phyloP scores from a whole-genome alignment of 2,329 filamentous ascomycete genomes.

The Coniochaeta sp. region DNA sequence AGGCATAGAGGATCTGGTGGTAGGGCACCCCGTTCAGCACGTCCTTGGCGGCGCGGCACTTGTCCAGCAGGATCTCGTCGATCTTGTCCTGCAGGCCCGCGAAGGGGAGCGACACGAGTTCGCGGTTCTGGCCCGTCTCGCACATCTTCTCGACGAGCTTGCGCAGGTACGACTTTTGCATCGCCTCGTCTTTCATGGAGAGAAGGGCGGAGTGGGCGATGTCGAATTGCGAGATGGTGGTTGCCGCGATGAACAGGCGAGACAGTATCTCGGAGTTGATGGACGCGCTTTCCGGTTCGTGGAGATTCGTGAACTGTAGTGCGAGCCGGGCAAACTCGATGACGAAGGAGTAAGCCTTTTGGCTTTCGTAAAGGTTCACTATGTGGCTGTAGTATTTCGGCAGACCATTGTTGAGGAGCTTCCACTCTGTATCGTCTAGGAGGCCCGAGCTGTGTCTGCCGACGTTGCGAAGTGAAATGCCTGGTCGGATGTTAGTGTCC shows the following conservation, averaged over 20 bases:
- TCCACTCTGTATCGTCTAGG: slow-evolving; percentile 69
- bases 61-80: slow-evolving; percentile 67
- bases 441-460: slow-evolving; percentile 56
- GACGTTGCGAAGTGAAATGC: slow-evolving; percentile 35
- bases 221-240: slow-evolving; percentile 73
- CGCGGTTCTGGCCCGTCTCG: slow-evolving; percentile 55
- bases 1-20: slow-evolving; percentile 85
- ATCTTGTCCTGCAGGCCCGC: slow-evolving; percentile 69
- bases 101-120: slow-evolving; percentile 72
- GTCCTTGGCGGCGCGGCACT: slow-evolving; percentile 63
- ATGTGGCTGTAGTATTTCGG: slow-evolving; percentile 85
- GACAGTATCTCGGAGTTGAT: slow-evolving; percentile 60
- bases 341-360: slow-evolving; percentile 70
- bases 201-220: slow-evolving; percentile 74
- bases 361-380: slow-evolving; percentile 70
- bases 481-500: slow-evolving; percentile 26
- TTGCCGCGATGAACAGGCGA: slow-evolving; percentile 75
- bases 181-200: slow-evolving; percentile 61
- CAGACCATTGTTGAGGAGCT: slow-evolving; percentile 61
- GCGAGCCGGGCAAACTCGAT: slow-evolving; percentile 76
- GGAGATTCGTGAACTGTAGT: slow-evolving; percentile 51
- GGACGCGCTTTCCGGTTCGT: slow-evolving; percentile 11
- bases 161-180: slow-evolving; percentile 66
- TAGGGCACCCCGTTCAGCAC: slow-evolving; percentile 62
- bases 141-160: slow-evolving; percentile 65